Evolutionary conservation across 148 eudicot species (phyloP).

Genomic region (Rhododendron ferrugineum): DNA sequence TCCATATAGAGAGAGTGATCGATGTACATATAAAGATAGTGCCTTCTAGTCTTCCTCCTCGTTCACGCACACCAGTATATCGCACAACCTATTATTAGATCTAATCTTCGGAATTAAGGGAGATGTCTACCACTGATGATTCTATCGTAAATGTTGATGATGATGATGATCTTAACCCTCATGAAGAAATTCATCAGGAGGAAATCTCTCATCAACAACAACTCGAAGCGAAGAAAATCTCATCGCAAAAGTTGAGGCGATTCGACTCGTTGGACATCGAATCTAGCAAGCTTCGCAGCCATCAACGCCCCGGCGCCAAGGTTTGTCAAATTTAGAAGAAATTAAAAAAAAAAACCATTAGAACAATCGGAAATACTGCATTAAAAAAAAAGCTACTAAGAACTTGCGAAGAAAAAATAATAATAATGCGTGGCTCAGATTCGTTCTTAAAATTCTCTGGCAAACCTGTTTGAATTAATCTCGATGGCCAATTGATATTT

Average conservation of each 20-base stretch:
- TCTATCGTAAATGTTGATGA: not conserved
- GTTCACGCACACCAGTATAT: not conserved
- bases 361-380: too few relatives aligned
- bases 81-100: not conserved
- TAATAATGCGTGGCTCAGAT: too few relatives aligned
- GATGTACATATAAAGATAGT: not conserved
- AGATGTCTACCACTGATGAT: not conserved
- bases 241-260: constrained; percentile 2
- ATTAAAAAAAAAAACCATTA: too few relatives aligned
- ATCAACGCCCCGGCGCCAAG: not conserved
- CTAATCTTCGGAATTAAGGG: not conserved
- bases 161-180: not conserved
- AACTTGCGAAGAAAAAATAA: too few relatives aligned
- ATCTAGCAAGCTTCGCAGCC: not conserved
- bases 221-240: not conserved
- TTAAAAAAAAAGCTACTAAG: too few relatives aligned
- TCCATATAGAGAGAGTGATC: not conserved
- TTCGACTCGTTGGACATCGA: constrained; percentile 18
- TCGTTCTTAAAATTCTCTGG: too few relatives aligned
- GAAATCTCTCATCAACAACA: not conserved
- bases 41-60: not conserved
- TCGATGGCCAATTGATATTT: not conserved
- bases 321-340: not conserved
- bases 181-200: not conserved
- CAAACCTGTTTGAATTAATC: not conserved